phyloP scores from a whole-genome alignment of 106 monocot species.

The Allium cepa region DNA sequence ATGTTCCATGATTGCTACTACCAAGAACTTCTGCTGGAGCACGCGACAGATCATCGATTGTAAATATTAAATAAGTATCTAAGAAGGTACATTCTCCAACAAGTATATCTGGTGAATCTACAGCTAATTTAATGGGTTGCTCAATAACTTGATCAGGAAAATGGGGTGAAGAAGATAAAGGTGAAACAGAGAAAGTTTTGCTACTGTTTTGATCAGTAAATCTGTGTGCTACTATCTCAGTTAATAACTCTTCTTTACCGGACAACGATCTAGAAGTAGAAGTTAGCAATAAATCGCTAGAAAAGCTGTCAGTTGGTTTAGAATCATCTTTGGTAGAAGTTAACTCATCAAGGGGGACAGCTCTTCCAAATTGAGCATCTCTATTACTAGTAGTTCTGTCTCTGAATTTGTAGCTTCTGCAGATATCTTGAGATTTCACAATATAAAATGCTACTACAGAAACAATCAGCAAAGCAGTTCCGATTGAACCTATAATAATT shows the following conservation, averaged over 20 bases:
- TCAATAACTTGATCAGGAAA: conserved; percentile 17
- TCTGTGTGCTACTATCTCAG: conserved; percentile 37
- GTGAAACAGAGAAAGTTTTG: conserved; percentile 23
- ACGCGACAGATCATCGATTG: conserved; percentile 79
- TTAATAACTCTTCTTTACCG: conserved; percentile 40
- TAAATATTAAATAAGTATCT: conserved; percentile 57
- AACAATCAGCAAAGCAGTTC: conserved; percentile 52
- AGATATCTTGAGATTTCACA: no score
- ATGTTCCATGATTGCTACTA: conserved; percentile 90
- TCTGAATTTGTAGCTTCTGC: conserved; percentile 22
- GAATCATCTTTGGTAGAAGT: conserved; percentile 36
- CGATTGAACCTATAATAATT: conserved; percentile 67
- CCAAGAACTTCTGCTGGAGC: conserved; percentile 94
- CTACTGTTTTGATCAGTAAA: conserved; percentile 23
- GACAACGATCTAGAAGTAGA: conserved; percentile 45
- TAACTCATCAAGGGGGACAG: conserved; percentile 27
- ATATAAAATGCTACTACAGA: conserved; percentile 8
- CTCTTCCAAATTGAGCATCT: conserved; percentile 53
- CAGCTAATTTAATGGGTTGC: conserved; percentile 42
- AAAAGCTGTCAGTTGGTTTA: conserved; percentile 53
- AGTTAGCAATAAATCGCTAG: conserved; percentile 69
- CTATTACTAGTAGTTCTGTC: conserved; percentile 26
- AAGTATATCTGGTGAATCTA: conserved; percentile 70
- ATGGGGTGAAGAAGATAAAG: conserved; percentile 27
- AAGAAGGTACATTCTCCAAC: conserved; percentile 76